These are phyloP conservation scores for Botrytis galanthina DNA, from an alignment of 2,329 filamentous ascomycete species.

Conservation along the genomic window DNA sequence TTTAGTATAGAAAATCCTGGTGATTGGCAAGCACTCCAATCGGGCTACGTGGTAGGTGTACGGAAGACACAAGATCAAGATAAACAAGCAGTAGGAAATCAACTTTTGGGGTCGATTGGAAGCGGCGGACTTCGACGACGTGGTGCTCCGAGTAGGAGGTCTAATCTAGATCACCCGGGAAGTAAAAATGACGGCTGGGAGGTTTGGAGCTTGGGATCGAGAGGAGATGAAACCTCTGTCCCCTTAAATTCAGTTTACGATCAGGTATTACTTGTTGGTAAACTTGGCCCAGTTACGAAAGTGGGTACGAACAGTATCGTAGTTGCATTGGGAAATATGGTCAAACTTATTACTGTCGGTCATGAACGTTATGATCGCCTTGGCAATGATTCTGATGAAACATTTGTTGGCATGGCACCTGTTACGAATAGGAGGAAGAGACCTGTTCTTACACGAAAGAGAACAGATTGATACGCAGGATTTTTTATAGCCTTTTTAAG, in stretches of 20 bases:
- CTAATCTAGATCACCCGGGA: neutral
- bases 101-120: neutral
- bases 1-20: conserved; percentile 61
- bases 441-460: conserved; percentile 12
- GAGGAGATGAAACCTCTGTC: conserved; percentile 40
- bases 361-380: conserved; percentile 58
- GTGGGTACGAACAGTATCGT: conserved; percentile 65
- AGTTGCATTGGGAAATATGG: conserved; percentile 67
- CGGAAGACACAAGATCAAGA: conserved; percentile 45
- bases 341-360: conserved; percentile 69
- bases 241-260: conserved; percentile 21
- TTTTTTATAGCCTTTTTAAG: neutral
- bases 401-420: conserved; percentile 32
- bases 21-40: conserved; percentile 60
- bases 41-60: conserved; percentile 62
- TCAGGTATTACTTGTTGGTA: conserved; percentile 61
- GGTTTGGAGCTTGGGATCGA: conserved; percentile 50
- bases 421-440: conserved; percentile 16
- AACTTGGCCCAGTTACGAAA: conserved; percentile 61
- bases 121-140: conserved; percentile 26
- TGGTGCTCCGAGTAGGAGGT: conserved; percentile 9
- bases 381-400: conserved; percentile 29
- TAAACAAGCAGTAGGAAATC: neutral
- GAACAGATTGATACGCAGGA: conserved; percentile 14
- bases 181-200: conserved; percentile 46